These are phyloP conservation scores for Beta corolliflora DNA, from an alignment of 179 eudicot species.

Conservation along the genomic window DNA sequence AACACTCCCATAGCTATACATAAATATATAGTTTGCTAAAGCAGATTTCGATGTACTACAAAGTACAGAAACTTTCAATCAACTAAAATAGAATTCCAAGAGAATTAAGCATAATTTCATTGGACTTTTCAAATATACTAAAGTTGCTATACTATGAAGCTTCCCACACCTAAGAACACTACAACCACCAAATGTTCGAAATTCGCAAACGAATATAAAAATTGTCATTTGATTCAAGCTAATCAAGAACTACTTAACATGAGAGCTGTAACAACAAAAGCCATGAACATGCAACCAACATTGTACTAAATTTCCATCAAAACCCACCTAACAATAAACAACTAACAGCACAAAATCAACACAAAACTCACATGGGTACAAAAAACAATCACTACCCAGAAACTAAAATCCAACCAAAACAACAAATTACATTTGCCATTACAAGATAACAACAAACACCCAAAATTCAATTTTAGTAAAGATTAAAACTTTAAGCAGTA, in stretches of 20 bases:
- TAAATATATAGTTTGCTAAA: neutral
- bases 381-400: neutral
- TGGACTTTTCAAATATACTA: neutral
- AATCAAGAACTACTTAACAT: neutral
- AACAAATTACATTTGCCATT: neutral
- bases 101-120: neutral
- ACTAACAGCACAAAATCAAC: neutral
- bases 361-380: neutral
- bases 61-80: neutral
- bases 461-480: neutral
- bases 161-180: neutral
- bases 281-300: slow-evolving; percentile 7
- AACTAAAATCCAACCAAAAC: neutral
- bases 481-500: no score
- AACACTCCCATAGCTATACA: neutral
- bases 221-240: neutral
- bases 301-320: neutral
- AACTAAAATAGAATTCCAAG: neutral
- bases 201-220: neutral
- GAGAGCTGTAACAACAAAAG: neutral
- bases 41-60: neutral
- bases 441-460: neutral
- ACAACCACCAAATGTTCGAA: neutral
- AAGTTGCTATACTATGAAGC: no score
- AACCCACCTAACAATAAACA: slow-evolving; percentile 1